Evolutionary conservation across 176 grass and related monocot genomes (phyloP), one percentile per base, ranked within the genome.

Genomic region (Triticum dicoccoides): DNA sequence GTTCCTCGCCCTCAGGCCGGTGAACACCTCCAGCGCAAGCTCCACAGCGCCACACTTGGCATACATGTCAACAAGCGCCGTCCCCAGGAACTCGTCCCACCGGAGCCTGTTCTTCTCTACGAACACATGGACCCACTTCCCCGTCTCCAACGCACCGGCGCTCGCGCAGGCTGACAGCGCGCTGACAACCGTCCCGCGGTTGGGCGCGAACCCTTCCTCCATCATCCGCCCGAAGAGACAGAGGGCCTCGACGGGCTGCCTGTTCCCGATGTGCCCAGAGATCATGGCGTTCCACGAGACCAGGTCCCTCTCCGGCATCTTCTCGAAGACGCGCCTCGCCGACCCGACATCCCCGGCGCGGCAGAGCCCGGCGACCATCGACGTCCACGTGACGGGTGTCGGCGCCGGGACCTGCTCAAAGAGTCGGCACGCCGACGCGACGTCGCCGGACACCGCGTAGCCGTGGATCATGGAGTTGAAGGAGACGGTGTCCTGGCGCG

Each of bases 381-480:
- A 77, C 17, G 74, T 77, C 74, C 74, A 77, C 2, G 74, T 77
- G 74, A 77, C 17, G 8, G 74, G 47, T 4, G 74, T 56, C 8
- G 74, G 47, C 4, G 47, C 27, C 25, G 74, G 74, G 29, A 77
- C 47, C 9, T 11, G 74, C 27, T 56, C 47, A 12, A 77, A 77
- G 8, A 77, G 47, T 3, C 4, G 27, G 47, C 4, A 15, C 2
- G 74, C 74, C 0, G 74, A 58, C 0, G 45, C 3, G 8, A 77
- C 74, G 74, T 77, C 74, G 49, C 74, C 74, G 1, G 74, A 33
- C 74, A 77, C 27, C 49, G 74, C 74, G 49, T 77, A 77, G 47
- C 74, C 74, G 49, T 77, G 74, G 74, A 77, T 58, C 74, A 77
- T 77, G 74, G 74, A 77, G 74, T 77, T 77, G 74, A 77, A 77